These are phyloP conservation scores for Chlorencoelia australis DNA, from an alignment of 2,329 filamentous ascomycete genomes.

Conservation along the genomic window DNA sequence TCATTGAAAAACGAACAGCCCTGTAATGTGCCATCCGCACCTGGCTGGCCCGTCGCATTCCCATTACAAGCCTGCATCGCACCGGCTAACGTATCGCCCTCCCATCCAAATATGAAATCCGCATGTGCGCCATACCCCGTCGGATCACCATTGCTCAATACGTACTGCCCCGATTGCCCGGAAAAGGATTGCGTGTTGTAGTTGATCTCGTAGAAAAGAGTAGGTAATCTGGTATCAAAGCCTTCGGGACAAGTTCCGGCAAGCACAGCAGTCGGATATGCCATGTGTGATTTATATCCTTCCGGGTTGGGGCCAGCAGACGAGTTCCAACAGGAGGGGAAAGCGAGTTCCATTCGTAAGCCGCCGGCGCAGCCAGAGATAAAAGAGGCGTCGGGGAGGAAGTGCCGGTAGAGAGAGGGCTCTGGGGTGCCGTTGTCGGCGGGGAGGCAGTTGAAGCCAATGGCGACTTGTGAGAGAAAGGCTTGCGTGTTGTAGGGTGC, in stretches of 20 bases:
- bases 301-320: constrained; percentile 40
- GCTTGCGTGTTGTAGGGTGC: constrained; percentile 49
- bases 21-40: constrained; percentile 57
- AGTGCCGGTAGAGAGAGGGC: constrained; percentile 69
- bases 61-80: constrained; percentile 72
- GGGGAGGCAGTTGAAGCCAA: constrained; percentile 95
- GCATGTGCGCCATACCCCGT: constrained; percentile 70
- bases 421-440: constrained; percentile 51
- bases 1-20: constrained; percentile 70
- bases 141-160: constrained; percentile 68
- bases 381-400: constrained; percentile 67
- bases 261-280: constrained; percentile 69
- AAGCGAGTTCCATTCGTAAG: constrained; percentile 73
- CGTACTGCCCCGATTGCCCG: constrained; percentile 55
- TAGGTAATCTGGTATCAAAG: constrained; percentile 58
- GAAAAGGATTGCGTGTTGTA: constrained; percentile 62
- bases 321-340: constrained; percentile 84
- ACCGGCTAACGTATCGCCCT: constrained; percentile 53
- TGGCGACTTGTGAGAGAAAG: constrained; percentile 64
- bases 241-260: constrained; percentile 64
- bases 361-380: constrained; percentile 73
- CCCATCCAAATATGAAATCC: constrained; percentile 76
- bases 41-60: too few relatives aligned
- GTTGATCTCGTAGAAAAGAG: constrained; percentile 79
- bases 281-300: constrained; percentile 56